phyloP scores from a whole-genome alignment of 2,329 filamentous ascomycete genomes.

The Ophiobolus disseminans region DNA sequence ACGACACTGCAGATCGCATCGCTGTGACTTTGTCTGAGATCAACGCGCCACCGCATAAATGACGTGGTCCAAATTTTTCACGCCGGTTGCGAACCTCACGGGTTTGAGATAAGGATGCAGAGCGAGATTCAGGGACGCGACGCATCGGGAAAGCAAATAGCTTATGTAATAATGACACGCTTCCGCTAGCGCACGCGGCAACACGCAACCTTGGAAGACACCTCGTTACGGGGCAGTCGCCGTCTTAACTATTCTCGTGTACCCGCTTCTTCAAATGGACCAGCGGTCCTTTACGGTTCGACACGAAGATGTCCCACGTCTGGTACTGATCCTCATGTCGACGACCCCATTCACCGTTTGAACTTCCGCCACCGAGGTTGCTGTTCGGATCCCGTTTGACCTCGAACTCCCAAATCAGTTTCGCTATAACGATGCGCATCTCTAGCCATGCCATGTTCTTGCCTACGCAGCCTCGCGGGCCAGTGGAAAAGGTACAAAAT shows the following conservation, averaged over 20 bases:
- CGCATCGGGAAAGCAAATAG: no score
- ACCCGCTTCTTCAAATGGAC: slow-evolving; percentile 28
- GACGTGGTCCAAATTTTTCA: no score
- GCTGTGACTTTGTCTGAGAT: no score
- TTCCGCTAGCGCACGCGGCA: no score
- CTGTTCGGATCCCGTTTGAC: slow-evolving; percentile 24
- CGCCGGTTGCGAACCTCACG: no score
- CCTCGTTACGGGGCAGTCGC: background rate
- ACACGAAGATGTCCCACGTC: slow-evolving; percentile 37
- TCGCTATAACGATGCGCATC: slow-evolving; percentile 34
- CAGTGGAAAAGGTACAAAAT: slow-evolving; percentile 34
- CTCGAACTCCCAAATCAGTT: slow-evolving; percentile 35
- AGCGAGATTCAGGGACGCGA: no score
- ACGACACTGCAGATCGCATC: background rate
- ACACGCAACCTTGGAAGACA: no score
- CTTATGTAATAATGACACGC: no score
- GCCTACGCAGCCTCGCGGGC: slow-evolving; percentile 38
- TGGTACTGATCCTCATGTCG: slow-evolving; percentile 32
- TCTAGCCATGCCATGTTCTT: slow-evolving; percentile 41
- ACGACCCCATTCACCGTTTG: slow-evolving; percentile 21
- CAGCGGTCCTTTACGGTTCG: slow-evolving; percentile 43
- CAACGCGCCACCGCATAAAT: background rate
- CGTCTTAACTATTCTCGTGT: background rate
- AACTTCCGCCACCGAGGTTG: slow-evolving; percentile 31
- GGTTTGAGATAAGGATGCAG: no score